Percentiles rank a stretch among this genome's conserved stretches.
phyloP scores from a whole-genome alignment of 2,329 filamentous ascomycete genomes.

The Aspergillus glaucus region DNA sequence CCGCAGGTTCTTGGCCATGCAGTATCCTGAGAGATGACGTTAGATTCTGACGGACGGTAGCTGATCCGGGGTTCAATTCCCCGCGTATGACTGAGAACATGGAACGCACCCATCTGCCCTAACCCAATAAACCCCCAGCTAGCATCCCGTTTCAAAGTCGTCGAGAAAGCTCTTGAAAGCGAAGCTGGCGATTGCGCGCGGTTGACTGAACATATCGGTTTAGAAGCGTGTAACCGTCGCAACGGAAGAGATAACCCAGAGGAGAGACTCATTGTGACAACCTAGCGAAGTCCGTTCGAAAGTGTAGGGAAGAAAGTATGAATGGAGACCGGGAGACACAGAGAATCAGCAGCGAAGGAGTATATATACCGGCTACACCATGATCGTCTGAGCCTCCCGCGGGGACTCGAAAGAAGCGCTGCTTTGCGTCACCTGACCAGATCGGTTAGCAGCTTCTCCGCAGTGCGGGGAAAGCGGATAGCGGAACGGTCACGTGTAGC shows the following conservation, averaged over 20 bases:
- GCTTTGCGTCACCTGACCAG: not conserved
- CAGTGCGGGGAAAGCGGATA: not conserved
- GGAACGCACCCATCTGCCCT: slow-evolving; percentile 53
- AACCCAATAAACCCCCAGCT: slow-evolving; percentile 56
- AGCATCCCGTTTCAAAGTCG: slow-evolving; percentile 38
- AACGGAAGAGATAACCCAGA: slow-evolving; percentile 7
- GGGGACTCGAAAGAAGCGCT: not conserved
- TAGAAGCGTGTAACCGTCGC: slow-evolving; percentile 8
- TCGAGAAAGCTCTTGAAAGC: slow-evolving; percentile 39
- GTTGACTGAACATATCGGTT: slow-evolving; percentile 1
- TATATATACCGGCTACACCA: not conserved
- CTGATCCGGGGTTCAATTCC: no score
- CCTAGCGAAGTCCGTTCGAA: not conserved
- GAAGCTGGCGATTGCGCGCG: not conserved
- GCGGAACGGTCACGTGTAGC: not conserved
- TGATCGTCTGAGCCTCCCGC: not conserved
- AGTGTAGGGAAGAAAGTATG: not conserved
- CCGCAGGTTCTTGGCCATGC: slow-evolving; percentile 67
- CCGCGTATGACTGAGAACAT: no score
- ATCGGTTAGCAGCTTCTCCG: not conserved
- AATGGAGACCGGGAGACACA: not conserved
- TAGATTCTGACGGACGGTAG: not conserved
- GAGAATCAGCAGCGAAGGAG: not conserved
- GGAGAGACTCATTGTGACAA: slow-evolving; percentile 11
- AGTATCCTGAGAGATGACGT: slow-evolving; percentile 49